Base-by-base conservation (phyloP, 1,284 basidiomycete species). In the Sphaerobolus stellatus region DNA sequence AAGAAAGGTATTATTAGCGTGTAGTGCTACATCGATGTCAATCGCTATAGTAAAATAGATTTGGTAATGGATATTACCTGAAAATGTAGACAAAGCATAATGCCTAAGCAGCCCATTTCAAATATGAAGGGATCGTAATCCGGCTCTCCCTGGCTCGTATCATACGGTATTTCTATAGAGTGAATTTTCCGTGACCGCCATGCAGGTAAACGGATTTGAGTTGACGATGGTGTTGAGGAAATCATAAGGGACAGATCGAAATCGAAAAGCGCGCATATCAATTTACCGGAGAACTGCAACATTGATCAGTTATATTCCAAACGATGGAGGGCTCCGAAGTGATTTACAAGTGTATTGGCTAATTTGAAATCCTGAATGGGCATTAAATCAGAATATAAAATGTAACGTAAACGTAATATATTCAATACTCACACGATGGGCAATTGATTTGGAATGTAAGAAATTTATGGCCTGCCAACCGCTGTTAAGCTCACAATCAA, bases 41-140 rank as follows among this genome's bases (percentile, higher is more conserved):
- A 9, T 3, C 16, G 43, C 16, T 27, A 5, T 45, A 27, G 11
- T 24, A 9, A 44, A 14, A 22, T 16, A 36, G 33, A 16, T 9
- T 24, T 18, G 16, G 16, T 34, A 14, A n/a, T n/a, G 6, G 11
- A 43, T 11, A 13, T 22, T 43, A 43, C 41, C 20, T 43, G 41
- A 13, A 6, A 43, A 4, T n/a, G 4, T 43, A 4, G 4, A 22
- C 41, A 43, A n/a, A 14, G 40, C 5, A n/a, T 11, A 14, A 40
- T 31, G n/a, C 25, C 30, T 14, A 16, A 33, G 6, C 45, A 40
- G 1, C 59, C 62, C 5, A 70, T 62, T 31, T 70, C 68, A 24
- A 58, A 65, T 1, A 61, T 60, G 48, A 68, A 69, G 0, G 68
- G 67, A 40, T 68, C 61, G 46, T 63, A 68, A 29, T 67, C 66